Conservation (phyloP, 1,139 yeast genomes). For the Debaryomycetaceae sp. region DNA sequence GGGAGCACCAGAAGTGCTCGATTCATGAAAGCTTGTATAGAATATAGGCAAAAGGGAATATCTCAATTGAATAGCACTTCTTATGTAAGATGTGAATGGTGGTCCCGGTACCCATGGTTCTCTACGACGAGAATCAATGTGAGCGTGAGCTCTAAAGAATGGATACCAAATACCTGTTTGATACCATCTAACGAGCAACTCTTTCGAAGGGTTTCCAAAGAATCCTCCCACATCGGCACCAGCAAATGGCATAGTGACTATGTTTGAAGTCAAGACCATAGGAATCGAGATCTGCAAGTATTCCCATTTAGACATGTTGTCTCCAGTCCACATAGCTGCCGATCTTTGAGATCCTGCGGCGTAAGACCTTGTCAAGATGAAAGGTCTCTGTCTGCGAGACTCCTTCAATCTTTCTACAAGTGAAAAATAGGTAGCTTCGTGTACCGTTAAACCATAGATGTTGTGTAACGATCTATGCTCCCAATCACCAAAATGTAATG, state of each 20-base stretch:
- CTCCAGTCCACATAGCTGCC: conserved; percentile 98
- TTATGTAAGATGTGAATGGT: conserved; percentile 63
- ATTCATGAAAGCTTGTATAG: conserved; percentile 75
- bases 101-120: conserved; percentile 90
- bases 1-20: conserved; percentile 63
- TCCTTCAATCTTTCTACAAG: conserved; percentile 46
- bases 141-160: conserved; percentile 95
- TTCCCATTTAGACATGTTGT: conserved; percentile 91
- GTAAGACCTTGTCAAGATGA: conserved; percentile 81
- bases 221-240: conserved; percentile 99
- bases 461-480: conserved; percentile 93
- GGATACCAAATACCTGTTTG: conserved; percentile 96
- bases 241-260: conserved; percentile 86
- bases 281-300: conserved; percentile 78
- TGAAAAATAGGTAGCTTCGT: conserved; percentile 74
- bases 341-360: conserved; percentile 90
- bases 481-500: conserved; percentile 72
- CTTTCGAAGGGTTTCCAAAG: conserved; percentile 82
- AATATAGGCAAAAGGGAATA: conserved; percentile 73
- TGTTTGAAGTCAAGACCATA: conserved; percentile 77
- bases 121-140: conserved; percentile 84
- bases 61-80: conserved; percentile 69
- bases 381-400: conserved; percentile 64
- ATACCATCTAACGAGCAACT: conserved; percentile 86
- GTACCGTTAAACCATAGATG: conserved; percentile 73